Evolutionary conservation across 1,284 basidiomycete genomes (phyloP).

Genomic region (Pyrrhoderma lamaoense): DNA sequence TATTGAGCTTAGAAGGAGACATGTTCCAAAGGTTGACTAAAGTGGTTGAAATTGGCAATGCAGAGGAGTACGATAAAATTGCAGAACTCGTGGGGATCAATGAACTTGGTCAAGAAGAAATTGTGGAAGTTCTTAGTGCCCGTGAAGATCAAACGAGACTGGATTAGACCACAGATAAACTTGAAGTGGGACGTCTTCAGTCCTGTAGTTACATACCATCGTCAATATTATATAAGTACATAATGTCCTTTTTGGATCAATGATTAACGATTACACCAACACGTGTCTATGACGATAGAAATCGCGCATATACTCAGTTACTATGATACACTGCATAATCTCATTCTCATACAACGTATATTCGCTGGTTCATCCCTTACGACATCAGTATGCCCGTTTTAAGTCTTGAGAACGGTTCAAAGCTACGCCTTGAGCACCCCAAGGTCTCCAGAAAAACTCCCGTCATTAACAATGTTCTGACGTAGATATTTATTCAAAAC

Average conservation of each 20-base stretch:
- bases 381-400: constrained; percentile 13
- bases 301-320: too few species aligned
- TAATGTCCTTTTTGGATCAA: too few species aligned
- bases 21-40: constrained; percentile 38
- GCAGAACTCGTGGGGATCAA: constrained; percentile 37
- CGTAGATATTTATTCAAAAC: constrained; percentile 3
- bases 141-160: constrained; percentile 32
- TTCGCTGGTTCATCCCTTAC: neutral
- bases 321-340: neutral
- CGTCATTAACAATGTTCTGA: neutral
- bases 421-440: constrained; percentile 18
- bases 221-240: too few species aligned
- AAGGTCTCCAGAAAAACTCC: constrained; percentile 14
- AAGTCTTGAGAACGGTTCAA: constrained; percentile 6
- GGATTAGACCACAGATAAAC: neutral
- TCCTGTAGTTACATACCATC: too few species aligned
- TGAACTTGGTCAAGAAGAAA: constrained; percentile 49
- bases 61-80: constrained; percentile 34
- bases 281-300: too few species aligned
- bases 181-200: too few species aligned
- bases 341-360: neutral
- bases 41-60: constrained; percentile 32
- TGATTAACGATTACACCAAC: too few species aligned
- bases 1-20: constrained; percentile 55
- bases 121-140: constrained; percentile 41